Percentiles rank a stretch among this genome's conserved stretches.
Conservation (phyloP, 768 basidiomycete species). For the Leucosporidium yakuticum region DNA sequence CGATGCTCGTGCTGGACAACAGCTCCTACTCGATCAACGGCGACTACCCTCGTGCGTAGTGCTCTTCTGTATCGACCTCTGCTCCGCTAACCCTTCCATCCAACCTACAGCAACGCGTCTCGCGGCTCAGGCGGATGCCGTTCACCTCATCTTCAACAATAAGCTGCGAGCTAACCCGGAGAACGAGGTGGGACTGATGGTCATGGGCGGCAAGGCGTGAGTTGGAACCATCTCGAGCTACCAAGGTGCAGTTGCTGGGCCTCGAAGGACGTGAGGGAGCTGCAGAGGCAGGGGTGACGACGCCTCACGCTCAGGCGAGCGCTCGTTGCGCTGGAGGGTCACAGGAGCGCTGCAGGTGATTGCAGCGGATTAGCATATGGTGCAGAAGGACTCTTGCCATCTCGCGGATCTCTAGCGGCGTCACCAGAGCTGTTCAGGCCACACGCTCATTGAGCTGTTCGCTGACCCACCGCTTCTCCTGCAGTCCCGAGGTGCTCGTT, state of each 20-base stretch:
- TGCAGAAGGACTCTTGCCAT: too few relatives aligned
- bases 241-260: neutral
- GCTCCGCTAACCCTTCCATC: neutral
- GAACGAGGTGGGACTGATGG: slow-evolving; percentile 95
- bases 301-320: neutral
- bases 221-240: slow-evolving; percentile 33
- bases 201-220: slow-evolving; percentile 94
- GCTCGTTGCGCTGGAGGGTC: neutral
- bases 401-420: neutral
- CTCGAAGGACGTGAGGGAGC: neutral
- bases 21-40: slow-evolving; percentile 96
- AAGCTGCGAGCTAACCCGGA: slow-evolving; percentile 96
- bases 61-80: neutral
- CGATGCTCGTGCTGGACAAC: slow-evolving; percentile 96
- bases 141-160: slow-evolving; percentile 78
- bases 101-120: slow-evolving; percentile 53
- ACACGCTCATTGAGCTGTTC: neutral
- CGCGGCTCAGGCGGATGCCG: slow-evolving; percentile 84
- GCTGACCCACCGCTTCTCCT: neutral
- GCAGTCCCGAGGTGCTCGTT: slow-evolving; percentile 87
- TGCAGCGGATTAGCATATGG: neutral
- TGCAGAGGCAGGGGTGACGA: neutral
- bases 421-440: too few relatives aligned
- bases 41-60: slow-evolving; percentile 66
- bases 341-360: neutral